Evolutionary conservation across 495 filamentous ascomycete species (phyloP).

Genomic region (Penicillium canescens): DNA sequence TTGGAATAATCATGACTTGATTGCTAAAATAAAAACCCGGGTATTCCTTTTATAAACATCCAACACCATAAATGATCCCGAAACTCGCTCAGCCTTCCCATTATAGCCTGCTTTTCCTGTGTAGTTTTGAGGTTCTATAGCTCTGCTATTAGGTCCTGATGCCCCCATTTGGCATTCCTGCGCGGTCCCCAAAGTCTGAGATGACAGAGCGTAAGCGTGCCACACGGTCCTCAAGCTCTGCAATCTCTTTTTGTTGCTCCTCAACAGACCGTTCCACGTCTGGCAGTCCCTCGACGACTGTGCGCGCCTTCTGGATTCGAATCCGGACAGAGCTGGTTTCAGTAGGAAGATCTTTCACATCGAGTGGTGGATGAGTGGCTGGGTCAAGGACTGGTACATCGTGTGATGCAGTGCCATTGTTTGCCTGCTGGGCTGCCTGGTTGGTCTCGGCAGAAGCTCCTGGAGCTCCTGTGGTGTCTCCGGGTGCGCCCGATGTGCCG

Average conservation of each 20-base stretch:
- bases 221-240: conserved; percentile 68
- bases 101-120: background rate
- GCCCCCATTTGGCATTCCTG: conserved; percentile 10
- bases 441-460: conserved; percentile 19
- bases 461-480: conserved; percentile 22
- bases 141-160: background rate
- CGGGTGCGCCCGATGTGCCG: conserved; percentile 19
- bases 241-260: conserved; percentile 82
- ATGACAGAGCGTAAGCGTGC: conserved; percentile 57
- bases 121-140: background rate
- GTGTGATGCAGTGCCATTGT: conserved; percentile 22
- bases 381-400: conserved; percentile 27
- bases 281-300: conserved; percentile 65
- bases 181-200: conserved; percentile 43
- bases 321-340: conserved; percentile 74
- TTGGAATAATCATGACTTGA: conserved; percentile 2
- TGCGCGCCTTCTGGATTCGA: conserved; percentile 75
- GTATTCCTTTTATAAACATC: conserved; percentile 26
- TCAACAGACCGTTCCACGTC: conserved; percentile 70
- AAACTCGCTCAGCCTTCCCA: background rate
- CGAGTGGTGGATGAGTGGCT: conserved; percentile 49
- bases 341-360: conserved; percentile 74
- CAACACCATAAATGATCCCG: background rate
- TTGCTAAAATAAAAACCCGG: conserved; percentile 18
- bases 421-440: conserved; percentile 29